Base-by-base conservation (phyloP, 345 rosid species). In the Euphorbia peplus region DNA sequence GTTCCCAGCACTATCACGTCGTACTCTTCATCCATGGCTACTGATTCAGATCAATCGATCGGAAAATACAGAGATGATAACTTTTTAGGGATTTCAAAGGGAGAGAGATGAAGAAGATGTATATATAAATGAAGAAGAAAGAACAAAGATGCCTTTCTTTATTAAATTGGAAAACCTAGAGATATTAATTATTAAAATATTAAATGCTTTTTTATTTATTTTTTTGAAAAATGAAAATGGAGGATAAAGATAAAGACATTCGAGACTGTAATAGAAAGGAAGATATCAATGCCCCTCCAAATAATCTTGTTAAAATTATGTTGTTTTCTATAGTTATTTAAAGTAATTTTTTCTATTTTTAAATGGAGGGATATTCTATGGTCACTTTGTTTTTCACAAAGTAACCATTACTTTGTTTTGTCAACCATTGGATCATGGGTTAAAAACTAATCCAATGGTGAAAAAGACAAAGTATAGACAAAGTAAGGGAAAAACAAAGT, bases 1-100 rank as follows among this genome's bases (percentile, higher is more conserved):
- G 99, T 95, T 42, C 99, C 99, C 46, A 95, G 76, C 46, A 95
- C 99, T 3, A 95, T 76, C 25, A 89, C 96, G 68, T 95, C 96
- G 58, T 95, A 91, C 80, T 88, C 95, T 68, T 95, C 98, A 69
- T 95, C 99, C 99, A 95, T 95, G 73, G 60, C 66, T 70, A 28
- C 35, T 21, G 75, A 28, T 73, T 55, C 70, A 46, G 58, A 66
- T 60, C 55, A 63, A 64, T 37, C 52, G 35, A 42, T 60, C 35
- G 21, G 4, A 2, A n/a, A 32, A 44, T 48, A 55, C 12, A 51
- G 71, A 5, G 37, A 66, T 3, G 55, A 21, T n/a, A 55, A 25
- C 14, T 44, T 32, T 58, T 70, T n/a, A 44, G 55, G 48, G 54
- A 18, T 39, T 60, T 11, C 5, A 1, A 58, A 54, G 64, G 16